Conservation (phyloP, 73 alveolate genomes). For the Tetrahymena thermophila region DNA sequence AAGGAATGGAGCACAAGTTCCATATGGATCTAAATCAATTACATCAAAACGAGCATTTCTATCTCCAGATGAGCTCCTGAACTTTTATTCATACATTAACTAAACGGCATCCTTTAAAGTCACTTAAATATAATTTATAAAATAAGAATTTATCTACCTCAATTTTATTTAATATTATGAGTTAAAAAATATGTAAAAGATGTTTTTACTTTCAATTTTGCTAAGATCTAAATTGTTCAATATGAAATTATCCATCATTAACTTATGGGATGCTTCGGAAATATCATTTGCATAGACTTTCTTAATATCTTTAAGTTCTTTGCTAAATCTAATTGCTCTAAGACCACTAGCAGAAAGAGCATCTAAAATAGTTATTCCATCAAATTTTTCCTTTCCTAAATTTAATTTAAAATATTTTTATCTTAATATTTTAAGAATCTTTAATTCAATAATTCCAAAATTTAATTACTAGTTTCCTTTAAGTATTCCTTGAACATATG, state of each 20-base stretch:
- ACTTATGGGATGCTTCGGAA: slow-evolving; percentile 79
- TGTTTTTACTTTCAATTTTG: slow-evolving; percentile 1
- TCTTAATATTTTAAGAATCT: neutral
- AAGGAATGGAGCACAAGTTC: slow-evolving; percentile 89
- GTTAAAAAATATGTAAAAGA: neutral
- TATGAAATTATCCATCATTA: slow-evolving; percentile 75
- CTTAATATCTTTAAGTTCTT: slow-evolving; percentile 73
- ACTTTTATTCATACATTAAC: slow-evolving; percentile 78
- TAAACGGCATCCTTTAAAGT: slow-evolving; percentile 35
- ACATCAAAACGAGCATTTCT: slow-evolving; percentile 76
- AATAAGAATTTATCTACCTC: neutral
- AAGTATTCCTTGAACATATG: slow-evolving; percentile 54
- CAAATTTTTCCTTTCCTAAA: slow-evolving; percentile 43
- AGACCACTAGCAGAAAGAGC: slow-evolving; percentile 95
- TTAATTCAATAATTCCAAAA: too few relatives aligned
- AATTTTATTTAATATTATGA: neutral
- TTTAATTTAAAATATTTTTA: neutral
- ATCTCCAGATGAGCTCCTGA: slow-evolving; percentile 59
- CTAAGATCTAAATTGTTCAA: slow-evolving; percentile 38
- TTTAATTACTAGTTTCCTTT: slow-evolving; percentile 33
- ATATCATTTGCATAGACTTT: slow-evolving; percentile 83
- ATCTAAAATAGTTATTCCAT: slow-evolving; percentile 75
- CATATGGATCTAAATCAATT: slow-evolving; percentile 93
- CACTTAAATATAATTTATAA: neutral
- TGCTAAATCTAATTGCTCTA: slow-evolving; percentile 80